Base-by-base conservation (phyloP, 495 filamentous ascomycete species). In the Penicillium canariense region DNA sequence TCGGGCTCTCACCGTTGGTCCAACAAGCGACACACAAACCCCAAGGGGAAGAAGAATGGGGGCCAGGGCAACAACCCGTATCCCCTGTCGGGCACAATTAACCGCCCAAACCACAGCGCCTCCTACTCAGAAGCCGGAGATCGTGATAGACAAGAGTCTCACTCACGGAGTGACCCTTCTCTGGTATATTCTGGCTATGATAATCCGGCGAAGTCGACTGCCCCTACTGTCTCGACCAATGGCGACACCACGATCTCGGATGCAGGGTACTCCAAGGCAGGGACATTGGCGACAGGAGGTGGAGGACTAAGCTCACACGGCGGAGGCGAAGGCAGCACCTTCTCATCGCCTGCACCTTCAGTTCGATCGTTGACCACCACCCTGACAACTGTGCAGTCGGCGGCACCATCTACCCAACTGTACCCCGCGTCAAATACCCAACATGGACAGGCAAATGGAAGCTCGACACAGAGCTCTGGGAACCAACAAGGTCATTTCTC, bases 351-450 rank as follows among this genome's bases (percentile, higher is more conserved):
- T 4, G 87, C 90, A 9, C 92, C 91, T 3, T 97, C 92, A 4
- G 85, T 94, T 23, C 89, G 88, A 48, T 97, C 92, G 1, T 78
- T 98, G 44, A 91, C 94, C 1, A 98, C 94, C 0, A 97, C 94
- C 4, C 80, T 98, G 46, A 98, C 94, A 0, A 98, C 94, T 0
- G 93, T 97, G 43, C 94, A 98, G 68, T 97, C 94, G 4, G 77
- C 86, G 27, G 84, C 87, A 11, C 84, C 86, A 1, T 89, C 89
- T 35, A 80, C 78, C 36, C 79, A 84, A 11, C 67, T 85, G 46
- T 76, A 78, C 39, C 73, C 70, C 31, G 55, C 67, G 20, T 68
- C 69, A 55, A 68, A 73, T 53, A 57, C 70, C 65, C 59, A 74
- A 49, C 55, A 76, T 69, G 54, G 70, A 60, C 57, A 68, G 68